Conservation (phyloP, 2,329 filamentous ascomycete species). For the Arthrobotrys megalospora region DNA sequence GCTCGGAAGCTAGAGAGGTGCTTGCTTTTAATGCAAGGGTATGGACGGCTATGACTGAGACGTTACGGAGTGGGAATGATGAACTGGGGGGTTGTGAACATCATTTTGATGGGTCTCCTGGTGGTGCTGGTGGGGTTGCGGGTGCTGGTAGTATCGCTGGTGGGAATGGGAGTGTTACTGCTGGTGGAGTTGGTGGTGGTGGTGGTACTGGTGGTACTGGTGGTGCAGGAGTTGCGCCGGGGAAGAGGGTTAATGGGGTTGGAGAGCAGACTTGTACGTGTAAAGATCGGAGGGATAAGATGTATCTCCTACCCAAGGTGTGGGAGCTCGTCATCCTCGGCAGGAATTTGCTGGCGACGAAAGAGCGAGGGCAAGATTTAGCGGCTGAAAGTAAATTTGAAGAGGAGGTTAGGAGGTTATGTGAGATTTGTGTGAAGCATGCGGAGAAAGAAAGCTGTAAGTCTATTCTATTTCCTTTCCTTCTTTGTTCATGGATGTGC, state of each 20-base stretch:
- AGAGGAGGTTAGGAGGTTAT: constrained; percentile 64
- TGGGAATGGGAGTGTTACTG: neutral
- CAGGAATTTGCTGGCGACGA: constrained; percentile 64
- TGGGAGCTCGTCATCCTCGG: constrained; percentile 64
- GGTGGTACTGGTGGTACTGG: constrained; percentile 3
- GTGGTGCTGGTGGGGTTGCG: neutral
- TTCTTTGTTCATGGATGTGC: neutral
- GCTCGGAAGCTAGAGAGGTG: constrained; percentile 64
- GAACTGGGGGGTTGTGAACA: constrained; percentile 61
- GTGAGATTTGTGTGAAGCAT: constrained; percentile 64
- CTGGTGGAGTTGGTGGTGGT: neutral
- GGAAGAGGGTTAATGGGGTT: constrained; percentile 46
- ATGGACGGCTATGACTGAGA: constrained; percentile 64
- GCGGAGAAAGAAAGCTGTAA: constrained; percentile 61
- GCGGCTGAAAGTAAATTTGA: constrained; percentile 65
- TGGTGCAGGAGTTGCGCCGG: no score
- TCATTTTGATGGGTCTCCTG: constrained; percentile 42
- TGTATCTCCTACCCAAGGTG: constrained; percentile 64
- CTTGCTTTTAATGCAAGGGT: constrained; percentile 63
- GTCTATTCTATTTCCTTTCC: neutral
- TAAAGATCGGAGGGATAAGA: constrained; percentile 62
- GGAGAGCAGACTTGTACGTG: constrained; percentile 59
- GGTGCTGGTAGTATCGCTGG: neutral
- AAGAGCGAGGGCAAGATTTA: constrained; percentile 64
- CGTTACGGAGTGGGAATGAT: constrained; percentile 63